Base-by-base conservation (phyloP, 2,329 filamentous ascomycete genomes). In the Cryphonectria naterciae region DNA sequence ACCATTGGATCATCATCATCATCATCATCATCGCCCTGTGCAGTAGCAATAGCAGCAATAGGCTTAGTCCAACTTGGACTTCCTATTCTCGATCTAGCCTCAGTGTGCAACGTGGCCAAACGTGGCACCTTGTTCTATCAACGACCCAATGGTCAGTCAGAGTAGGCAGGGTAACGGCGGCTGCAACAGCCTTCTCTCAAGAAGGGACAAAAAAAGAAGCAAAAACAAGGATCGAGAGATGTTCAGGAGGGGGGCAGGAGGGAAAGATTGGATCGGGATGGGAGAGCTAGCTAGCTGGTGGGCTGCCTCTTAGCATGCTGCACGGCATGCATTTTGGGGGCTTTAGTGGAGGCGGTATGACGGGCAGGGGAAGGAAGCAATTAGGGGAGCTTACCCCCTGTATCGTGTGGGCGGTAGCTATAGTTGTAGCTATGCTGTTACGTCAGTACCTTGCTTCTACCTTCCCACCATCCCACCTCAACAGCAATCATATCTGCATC, bases 141-240 rank as follows among this genome's bases (percentile, higher is more conserved):
- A 17, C 28, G 54, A 28, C 7, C 54, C 25, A 35, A 32, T 56
- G 54, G 54, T 8, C 54, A 32, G 54, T 19, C 54, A 32, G 54
- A 13, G 25, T 28, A 13, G 52, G 52, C 2, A 11, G 32, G 32
- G 58, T 5, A 39, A 61, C 35, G 32, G 58, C 35, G 58, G 58
- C 58, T 61, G 58, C 35, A 11, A 25, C 35, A 61, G 19, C 58
- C 39, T 13, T 39, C 37, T n/a, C 35, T 10, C 17, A n/a, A 61
- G 10, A 39, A 7, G 19, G 10, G 10, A 41, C 4, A 22, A 39
- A 39, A 41, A 15, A 8, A n/a, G 46, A 19, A n/a, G 37, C 8
- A 39, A n/a, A 49, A n/a, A 49, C 46, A 49, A 60, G 58, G 58
- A 61, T 61, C 56, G 56, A 61, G 58, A 60, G 17, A 19, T 32